Evolutionary conservation across 176 grass and related monocot species (phyloP).

Genomic region (Eragrostis curvula): DNA sequence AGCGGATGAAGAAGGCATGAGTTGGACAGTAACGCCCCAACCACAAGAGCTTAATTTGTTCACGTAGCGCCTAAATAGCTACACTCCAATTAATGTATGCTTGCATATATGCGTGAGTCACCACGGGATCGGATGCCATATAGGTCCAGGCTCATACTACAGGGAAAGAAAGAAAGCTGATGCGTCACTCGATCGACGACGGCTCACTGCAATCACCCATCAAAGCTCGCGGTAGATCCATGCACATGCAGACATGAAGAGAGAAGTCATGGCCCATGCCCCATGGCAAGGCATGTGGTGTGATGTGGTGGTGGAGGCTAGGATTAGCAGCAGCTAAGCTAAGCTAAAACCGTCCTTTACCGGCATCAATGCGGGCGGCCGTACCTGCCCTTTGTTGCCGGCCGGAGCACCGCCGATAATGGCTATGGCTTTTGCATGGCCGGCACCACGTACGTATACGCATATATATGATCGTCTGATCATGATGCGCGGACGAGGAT

Average conservation of each 20-base stretch:
- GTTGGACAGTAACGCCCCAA: background rate
- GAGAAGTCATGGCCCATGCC: background rate
- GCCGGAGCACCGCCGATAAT: background rate
- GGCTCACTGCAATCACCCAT: conserved; percentile 22
- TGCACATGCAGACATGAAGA: background rate
- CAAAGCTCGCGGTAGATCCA: background rate
- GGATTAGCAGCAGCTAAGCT: too few species aligned
- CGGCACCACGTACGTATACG: too few species aligned
- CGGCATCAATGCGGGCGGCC: background rate
- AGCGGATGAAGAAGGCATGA: background rate
- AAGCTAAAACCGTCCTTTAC: too few species aligned
- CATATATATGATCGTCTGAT: too few species aligned
- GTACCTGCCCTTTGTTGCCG: background rate
- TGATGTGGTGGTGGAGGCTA: too few species aligned
- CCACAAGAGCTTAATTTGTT: background rate
- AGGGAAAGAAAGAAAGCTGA: background rate
- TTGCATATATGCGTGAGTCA: too few species aligned
- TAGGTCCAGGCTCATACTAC: too few species aligned
- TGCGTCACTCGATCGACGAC: background rate
- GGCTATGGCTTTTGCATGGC: too few species aligned
- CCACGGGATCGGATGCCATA: too few species aligned
- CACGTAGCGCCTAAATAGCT: background rate
- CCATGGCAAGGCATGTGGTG: background rate
- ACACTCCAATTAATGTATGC: too few species aligned
- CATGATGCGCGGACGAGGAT: too few species aligned